Percentiles rank a stretch among this genome's conserved stretches.
These are phyloP conservation scores for Cyclotella choctawhatcheeana DNA, from an alignment of 108 stramenopile species.

Conservation along the genomic window DNA sequence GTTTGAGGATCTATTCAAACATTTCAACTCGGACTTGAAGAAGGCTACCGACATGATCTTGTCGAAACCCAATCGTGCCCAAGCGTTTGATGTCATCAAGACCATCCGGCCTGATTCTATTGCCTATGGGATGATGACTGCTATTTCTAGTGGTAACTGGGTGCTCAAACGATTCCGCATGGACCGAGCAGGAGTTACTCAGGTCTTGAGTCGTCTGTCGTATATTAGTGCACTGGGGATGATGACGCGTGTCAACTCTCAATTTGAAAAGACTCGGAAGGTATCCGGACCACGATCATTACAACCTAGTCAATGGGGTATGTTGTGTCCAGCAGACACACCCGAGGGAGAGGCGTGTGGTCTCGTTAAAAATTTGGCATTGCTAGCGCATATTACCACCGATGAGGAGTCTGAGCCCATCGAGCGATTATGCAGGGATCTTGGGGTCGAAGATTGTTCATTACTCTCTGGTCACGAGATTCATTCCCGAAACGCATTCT, in stretches of 20 bases:
- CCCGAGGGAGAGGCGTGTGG: conserved; percentile 99
- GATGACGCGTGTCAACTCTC: conserved; percentile 98
- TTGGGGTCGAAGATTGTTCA: conserved; percentile 95
- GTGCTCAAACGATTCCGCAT: conserved; percentile 98
- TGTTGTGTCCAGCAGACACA: conserved; percentile 98
- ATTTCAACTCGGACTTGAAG: conserved; percentile 95
- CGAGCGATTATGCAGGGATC: conserved; percentile 90
- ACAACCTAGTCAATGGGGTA: conserved; percentile 99
- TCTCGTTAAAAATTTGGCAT: conserved; percentile 97
- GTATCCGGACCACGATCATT: conserved; percentile 96
- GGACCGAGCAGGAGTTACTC: conserved; percentile 98
- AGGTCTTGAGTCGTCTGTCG: conserved; percentile 90
- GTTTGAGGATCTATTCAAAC: conserved; percentile 99
- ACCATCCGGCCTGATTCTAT: conserved; percentile 91
- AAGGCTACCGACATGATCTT: conserved; percentile 94
- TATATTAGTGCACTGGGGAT: conserved; percentile 97
- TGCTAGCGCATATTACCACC: conserved; percentile 97
- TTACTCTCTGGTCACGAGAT: conserved; percentile 92
- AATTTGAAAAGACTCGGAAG: conserved; percentile 98
- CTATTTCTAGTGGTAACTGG: conserved; percentile 98
- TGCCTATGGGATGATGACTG: conserved; percentile 95
- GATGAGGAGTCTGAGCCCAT: conserved; percentile 94
- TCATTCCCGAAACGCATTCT: conserved; percentile 78
- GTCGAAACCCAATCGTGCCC: conserved; percentile 92
- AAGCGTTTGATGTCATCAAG: conserved; percentile 96